These are phyloP conservation scores for Plasmodium cynomolgi DNA, from an alignment of 169 alveolate species.

Conservation along the genomic window DNA sequence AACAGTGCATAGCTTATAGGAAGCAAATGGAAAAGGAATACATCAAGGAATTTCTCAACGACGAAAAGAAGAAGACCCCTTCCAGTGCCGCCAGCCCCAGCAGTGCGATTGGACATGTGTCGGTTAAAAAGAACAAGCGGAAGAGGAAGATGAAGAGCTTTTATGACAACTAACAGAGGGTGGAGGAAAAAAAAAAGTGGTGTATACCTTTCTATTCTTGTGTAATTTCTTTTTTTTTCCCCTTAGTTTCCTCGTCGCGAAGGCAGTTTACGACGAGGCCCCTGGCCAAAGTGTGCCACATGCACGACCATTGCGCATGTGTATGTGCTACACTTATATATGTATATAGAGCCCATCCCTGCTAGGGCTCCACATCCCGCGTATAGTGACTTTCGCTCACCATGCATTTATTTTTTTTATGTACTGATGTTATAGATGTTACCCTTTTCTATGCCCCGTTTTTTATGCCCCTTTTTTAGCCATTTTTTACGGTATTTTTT, in stretches of 20 bases:
- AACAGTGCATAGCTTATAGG: conserved; percentile 69
- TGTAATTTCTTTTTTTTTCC: background rate
- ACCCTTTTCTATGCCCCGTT: background rate
- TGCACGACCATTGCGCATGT: background rate
- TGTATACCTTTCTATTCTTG: background rate
- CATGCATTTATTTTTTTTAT: background rate
- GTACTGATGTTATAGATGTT: background rate
- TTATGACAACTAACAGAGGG: conserved; percentile 23
- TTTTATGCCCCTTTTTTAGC: background rate
- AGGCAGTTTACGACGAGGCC: background rate
- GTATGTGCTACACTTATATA: background rate
- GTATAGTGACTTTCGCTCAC: background rate
- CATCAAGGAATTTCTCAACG: conserved; percentile 40
- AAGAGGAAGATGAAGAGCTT: conserved; percentile 40
- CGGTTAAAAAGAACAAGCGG: conserved; percentile 16
- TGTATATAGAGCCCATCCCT: background rate
- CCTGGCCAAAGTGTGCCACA: background rate
- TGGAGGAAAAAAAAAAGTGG: background rate
- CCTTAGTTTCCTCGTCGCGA: background rate
- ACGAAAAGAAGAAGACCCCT: conserved; percentile 20
- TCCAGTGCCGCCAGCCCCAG: background rate
- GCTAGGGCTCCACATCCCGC: background rate
- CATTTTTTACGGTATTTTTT: background rate
- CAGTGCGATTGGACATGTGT: background rate
- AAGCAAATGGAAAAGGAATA: conserved; percentile 73